A percentile compares a stretch with the other conserved stretches of the same genome.
Evolutionary conservation across 139 green algal species (phyloP).

Genomic region (Monoraphidium neglectum): DNA sequence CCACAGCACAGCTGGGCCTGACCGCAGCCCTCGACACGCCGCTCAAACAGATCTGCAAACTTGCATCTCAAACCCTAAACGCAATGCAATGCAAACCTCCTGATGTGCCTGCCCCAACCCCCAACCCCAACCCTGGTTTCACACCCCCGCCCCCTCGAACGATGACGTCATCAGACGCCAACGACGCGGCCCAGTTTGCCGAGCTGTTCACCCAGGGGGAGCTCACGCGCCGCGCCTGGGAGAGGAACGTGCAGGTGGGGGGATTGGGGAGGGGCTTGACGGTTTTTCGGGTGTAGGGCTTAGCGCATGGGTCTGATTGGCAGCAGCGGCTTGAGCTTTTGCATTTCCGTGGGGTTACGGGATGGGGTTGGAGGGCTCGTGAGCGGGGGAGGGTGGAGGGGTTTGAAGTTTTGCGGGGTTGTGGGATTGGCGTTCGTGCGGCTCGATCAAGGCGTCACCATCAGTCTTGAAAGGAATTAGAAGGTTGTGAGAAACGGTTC

Average conservation of each 20-base stretch:
- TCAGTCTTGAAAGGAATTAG: background rate
- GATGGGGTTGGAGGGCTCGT: too few species aligned
- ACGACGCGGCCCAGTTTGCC: constrained; percentile 95
- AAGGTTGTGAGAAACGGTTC: background rate
- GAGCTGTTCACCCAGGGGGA: constrained; percentile 96
- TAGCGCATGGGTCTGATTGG: background rate
- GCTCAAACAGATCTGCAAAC: background rate
- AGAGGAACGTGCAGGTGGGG: constrained; percentile 87
- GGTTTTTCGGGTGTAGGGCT: background rate
- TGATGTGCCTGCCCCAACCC: too few species aligned
- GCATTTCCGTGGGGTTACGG: background rate
- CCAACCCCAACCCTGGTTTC: too few species aligned
- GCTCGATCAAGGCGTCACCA: background rate
- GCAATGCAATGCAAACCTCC: too few species aligned
- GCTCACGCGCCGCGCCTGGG: constrained; percentile 92
- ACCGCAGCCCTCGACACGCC: background rate
- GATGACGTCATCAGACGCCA: constrained; percentile 93
- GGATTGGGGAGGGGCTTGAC: background rate
- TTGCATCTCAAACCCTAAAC: too few species aligned
- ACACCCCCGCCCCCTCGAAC: too few species aligned
- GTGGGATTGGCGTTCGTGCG: background rate
- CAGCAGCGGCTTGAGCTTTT: background rate
- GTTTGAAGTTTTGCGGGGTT: background rate
- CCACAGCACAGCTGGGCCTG: too few species aligned
- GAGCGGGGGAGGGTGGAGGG: too few species aligned